phyloP scores from a whole-genome alignment of 139 green algal species.

The Diplosphaera chodatii region DNA sequence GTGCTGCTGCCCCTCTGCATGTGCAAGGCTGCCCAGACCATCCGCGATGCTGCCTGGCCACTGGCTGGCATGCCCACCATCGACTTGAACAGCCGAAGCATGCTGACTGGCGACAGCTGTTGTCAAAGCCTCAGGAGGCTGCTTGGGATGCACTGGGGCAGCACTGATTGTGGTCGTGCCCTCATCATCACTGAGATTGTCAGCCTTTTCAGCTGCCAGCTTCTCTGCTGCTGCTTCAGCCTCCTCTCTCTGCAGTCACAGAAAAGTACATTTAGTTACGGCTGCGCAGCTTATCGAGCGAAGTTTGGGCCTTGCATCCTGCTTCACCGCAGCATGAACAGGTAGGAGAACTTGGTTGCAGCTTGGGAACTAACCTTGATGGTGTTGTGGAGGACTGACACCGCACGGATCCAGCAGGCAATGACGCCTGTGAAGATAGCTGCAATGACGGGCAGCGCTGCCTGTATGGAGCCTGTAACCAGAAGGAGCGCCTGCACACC shows the following conservation, averaged over 20 bases:
- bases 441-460: conserved; percentile 47
- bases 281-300: too few relatives aligned
- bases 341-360: background rate
- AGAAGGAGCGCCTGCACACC: conserved; percentile 54
- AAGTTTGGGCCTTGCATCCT: too few relatives aligned
- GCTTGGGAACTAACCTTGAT: conserved; percentile 17
- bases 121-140: background rate
- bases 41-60: too few relatives aligned
- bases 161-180: background rate
- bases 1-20: too few relatives aligned
- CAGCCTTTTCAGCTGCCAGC: background rate
- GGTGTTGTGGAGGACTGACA: conserved; percentile 26
- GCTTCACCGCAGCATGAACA: too few relatives aligned
- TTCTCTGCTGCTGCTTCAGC: background rate
- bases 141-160: too few relatives aligned
- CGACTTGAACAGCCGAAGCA: too few relatives aligned
- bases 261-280: too few relatives aligned
- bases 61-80: background rate
- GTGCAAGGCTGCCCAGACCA: too few relatives aligned
- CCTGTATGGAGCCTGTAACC: conserved; percentile 37
- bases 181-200: background rate
- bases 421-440: conserved; percentile 45
- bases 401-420: conserved; percentile 43
- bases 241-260: background rate
- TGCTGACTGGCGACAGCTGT: too few relatives aligned